Conservation (phyloP, 202 grass and related monocot genomes). For the Brachypodium distachyon region DNA sequence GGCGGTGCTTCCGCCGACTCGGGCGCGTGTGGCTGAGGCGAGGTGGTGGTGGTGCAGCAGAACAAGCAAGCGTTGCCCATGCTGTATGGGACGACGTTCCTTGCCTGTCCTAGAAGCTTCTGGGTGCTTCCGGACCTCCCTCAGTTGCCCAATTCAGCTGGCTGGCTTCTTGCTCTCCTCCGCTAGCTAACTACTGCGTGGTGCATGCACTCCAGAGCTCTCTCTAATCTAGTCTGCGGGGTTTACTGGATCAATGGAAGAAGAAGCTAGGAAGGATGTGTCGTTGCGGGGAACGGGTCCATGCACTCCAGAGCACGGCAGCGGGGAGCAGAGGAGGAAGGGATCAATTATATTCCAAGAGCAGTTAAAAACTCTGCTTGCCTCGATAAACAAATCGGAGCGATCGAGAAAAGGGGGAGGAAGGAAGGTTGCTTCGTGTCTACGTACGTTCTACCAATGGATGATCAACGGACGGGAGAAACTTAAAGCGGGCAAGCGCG, state of each 20-base stretch:
- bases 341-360: background rate
- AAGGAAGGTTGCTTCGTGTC: background rate
- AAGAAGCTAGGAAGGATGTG: background rate
- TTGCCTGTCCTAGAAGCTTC: slow-evolving; percentile 1
- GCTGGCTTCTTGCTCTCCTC: background rate
- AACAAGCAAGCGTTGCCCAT: slow-evolving; percentile 35
- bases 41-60: slow-evolving; percentile 25
- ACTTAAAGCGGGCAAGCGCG: background rate
- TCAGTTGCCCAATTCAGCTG: too few species aligned
- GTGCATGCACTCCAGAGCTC: background rate
- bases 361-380: background rate
- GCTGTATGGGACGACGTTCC: background rate
- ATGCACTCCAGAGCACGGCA: background rate
- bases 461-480: background rate
- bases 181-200: background rate
- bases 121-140: background rate
- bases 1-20: background rate
- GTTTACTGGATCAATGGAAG: too few species aligned
- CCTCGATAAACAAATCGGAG: background rate
- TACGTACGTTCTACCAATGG: background rate
- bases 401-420: background rate
- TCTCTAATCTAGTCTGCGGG: too few species aligned
- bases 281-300: background rate
- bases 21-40: background rate
- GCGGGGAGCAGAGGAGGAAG: background rate